A percentile compares a stretch with the other conserved stretches of the same genome.
Conservation (phyloP, 208 protist genomes). For the Trypanosoma melophagium region DNA sequence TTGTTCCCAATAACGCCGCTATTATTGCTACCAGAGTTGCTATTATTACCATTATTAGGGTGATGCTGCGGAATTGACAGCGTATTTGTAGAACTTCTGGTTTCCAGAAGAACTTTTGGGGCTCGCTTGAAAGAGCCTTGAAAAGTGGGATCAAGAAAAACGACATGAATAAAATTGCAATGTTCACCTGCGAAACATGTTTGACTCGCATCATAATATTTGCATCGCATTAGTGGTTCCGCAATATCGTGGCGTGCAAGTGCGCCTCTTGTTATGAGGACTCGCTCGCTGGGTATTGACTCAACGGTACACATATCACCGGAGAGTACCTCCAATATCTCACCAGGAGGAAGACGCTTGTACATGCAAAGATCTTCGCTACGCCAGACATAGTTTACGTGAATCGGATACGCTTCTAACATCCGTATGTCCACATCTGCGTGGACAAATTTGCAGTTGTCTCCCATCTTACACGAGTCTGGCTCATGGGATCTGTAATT, state of each 20-base stretch:
- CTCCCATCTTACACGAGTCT: conserved; percentile 56
- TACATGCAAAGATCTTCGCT: conserved; percentile 66
- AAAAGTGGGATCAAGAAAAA: conserved; percentile 39
- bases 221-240: conserved; percentile 35
- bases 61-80: conserved; percentile 3
- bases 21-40: conserved; percentile 11
- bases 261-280: conserved; percentile 33
- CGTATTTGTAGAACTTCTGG: neutral
- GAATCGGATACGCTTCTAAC: conserved; percentile 63
- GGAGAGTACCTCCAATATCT: conserved; percentile 29
- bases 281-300: conserved; percentile 34
- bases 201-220: conserved; percentile 37
- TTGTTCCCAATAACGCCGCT: neutral
- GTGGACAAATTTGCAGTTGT: conserved; percentile 82
- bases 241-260: conserved; percentile 26
- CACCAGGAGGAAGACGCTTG: conserved; percentile 45
- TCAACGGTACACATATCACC: conserved; percentile 26
- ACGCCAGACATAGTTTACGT: conserved; percentile 86
- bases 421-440: conserved; percentile 50
- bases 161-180: conserved; percentile 42
- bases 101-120: conserved; percentile 20
- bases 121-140: conserved; percentile 44
- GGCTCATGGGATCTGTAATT: conserved; percentile 54
- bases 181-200: conserved; percentile 42
- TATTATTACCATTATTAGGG: conserved; percentile 5